Evolutionary conservation across 441 rosid genomes (phyloP).

Genomic region (Macaranga tanarius): DNA sequence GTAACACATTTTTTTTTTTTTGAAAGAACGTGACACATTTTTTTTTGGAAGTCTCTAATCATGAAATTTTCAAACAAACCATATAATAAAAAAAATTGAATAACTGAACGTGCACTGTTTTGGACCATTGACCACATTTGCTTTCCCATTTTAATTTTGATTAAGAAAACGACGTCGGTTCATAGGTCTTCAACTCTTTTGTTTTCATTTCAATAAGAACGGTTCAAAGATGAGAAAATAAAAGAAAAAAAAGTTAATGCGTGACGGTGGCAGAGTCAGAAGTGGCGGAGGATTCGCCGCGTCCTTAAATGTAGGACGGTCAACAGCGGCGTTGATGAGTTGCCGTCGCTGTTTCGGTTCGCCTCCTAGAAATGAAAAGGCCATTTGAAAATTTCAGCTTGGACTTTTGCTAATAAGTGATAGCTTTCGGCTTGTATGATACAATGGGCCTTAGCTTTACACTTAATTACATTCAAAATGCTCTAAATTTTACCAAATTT

Average conservation of each 20-base stretch:
- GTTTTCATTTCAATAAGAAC: background rate
- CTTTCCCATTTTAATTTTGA: background rate
- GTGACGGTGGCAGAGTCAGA: background rate
- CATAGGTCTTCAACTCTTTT: background rate
- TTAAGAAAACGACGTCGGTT: background rate
- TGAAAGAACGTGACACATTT: too few species aligned
- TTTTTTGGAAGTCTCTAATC: background rate
- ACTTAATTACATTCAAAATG: background rate
- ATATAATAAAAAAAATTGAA: too few species aligned
- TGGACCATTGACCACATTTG: background rate
- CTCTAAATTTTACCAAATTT: too few species aligned
- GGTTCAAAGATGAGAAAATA: too few species aligned
- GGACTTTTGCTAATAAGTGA: background rate
- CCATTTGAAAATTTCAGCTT: conserved; percentile 1
- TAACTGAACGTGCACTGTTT: background rate
- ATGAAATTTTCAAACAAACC: background rate
- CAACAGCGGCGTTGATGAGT: background rate
- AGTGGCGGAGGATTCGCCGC: background rate
- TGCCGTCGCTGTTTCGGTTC: background rate
- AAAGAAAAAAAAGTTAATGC: too few species aligned
- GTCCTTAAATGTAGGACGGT: background rate
- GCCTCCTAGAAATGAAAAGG: background rate
- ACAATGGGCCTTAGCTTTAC: background rate
- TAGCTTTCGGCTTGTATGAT: background rate
- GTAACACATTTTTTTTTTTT: too few species aligned